phyloP scores from a whole-genome alignment of 768 basidiomycete genomes.

The Clitopilus hobsonii region DNA sequence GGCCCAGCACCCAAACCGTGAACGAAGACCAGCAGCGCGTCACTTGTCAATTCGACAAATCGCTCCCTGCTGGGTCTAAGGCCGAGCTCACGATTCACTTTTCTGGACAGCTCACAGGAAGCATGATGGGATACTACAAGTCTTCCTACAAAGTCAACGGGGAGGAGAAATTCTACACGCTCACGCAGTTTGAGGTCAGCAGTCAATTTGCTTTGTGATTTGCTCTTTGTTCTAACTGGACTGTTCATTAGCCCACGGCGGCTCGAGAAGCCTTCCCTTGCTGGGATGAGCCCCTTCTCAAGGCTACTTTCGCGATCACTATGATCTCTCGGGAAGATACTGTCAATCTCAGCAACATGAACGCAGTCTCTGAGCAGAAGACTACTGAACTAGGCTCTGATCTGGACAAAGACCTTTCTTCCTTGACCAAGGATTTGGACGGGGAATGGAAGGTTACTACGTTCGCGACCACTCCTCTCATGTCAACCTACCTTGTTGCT shows the following conservation, averaged over 20 bases:
- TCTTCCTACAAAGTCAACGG: constrained; percentile 61
- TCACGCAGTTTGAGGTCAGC: constrained; percentile 86
- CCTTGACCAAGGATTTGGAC: constrained; percentile 28
- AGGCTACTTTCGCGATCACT: constrained; percentile 75
- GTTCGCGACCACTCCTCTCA: constrained; percentile 78
- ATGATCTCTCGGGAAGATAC: constrained; percentile 77
- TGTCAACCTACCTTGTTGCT: constrained; percentile 89
- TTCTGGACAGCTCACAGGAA: constrained; percentile 56
- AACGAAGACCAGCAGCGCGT: constrained; percentile 65
- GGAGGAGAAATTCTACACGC: constrained; percentile 59
- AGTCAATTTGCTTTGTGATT: neutral
- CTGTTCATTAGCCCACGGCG: constrained; percentile 61
- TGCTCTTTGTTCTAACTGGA: neutral
- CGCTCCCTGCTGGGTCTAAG: constrained; percentile 61
- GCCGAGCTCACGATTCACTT: constrained; percentile 70
- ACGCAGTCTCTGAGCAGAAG: constrained; percentile 55
- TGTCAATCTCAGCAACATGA: constrained; percentile 85
- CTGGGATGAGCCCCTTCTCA: constrained; percentile 92
- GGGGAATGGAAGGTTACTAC: constrained; percentile 74
- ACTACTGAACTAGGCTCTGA: constrained; percentile 12
- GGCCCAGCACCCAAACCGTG: constrained; percentile 33
- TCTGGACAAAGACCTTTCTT: constrained; percentile 21
- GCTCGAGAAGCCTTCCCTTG: constrained; percentile 82
- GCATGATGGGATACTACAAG: constrained; percentile 84
- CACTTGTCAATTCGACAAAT: constrained; percentile 50